Conservation (phyloP, 305 asterid species). For the Solanum hybrid region DNA sequence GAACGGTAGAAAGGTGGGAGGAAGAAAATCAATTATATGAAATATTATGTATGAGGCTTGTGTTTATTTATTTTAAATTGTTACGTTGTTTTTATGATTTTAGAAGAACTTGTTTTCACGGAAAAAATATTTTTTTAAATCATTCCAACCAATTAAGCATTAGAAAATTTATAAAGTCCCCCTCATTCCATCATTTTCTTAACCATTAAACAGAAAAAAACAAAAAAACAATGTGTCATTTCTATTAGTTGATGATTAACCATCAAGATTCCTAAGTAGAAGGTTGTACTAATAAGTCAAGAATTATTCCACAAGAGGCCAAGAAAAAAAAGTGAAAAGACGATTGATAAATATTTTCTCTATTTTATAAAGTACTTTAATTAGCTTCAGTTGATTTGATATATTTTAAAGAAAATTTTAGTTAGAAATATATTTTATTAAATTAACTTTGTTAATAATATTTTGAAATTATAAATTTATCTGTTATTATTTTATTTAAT, state of each 20-base stretch:
- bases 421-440: background rate
- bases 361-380: background rate
- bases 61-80: too few species aligned
- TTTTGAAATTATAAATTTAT: background rate
- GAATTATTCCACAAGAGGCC: background rate
- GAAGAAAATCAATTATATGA: background rate
- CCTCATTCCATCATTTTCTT: background rate
- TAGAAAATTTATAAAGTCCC: background rate
- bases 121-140: background rate
- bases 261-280: background rate
- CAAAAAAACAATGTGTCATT: background rate
- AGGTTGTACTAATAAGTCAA: background rate
- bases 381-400: background rate
- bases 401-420: background rate
- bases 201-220: background rate
- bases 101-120: fast-evolving
- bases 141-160: background rate
- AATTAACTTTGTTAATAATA: background rate
- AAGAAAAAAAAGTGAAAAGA: background rate
- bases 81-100: background rate
- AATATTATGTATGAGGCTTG: background rate
- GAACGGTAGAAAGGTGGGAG: background rate
- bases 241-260: background rate
- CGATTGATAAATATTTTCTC: background rate
- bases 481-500: background rate